Evolutionary conservation across 768 basidiomycete species (phyloP).

Genomic region (Pisolithus tinctorius): DNA sequence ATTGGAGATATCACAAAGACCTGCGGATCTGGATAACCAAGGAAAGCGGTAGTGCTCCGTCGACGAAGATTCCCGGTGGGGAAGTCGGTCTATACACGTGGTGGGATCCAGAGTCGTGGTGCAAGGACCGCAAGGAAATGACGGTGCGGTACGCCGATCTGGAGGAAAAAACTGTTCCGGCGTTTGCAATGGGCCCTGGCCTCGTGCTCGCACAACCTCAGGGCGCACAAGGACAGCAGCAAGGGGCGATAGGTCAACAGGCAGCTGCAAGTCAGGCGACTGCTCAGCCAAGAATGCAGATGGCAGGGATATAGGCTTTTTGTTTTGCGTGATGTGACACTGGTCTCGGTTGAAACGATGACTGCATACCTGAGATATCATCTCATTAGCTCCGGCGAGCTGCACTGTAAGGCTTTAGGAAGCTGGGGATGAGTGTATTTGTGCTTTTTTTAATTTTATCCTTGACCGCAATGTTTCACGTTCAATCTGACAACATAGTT

Average conservation of each 20-base stretch:
- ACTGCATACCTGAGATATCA: slow-evolving; percentile 3
- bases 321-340: slow-evolving; percentile 3
- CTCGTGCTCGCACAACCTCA: slow-evolving; percentile 34
- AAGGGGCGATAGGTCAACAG: slow-evolving; percentile 25
- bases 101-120: slow-evolving; percentile 81
- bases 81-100: slow-evolving; percentile 87
- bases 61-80: slow-evolving; percentile 70
- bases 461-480: slow-evolving; percentile 11
- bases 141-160: slow-evolving; percentile 67
- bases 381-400: slow-evolving; percentile 16
- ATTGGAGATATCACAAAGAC: slow-evolving; percentile 96
- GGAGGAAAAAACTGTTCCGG: slow-evolving; percentile 65
- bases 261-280: slow-evolving; percentile 18
- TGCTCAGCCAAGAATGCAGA: slow-evolving; percentile 27
- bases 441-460: slow-evolving; percentile 30
- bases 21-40: slow-evolving; percentile 80
- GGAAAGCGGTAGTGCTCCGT: slow-evolving; percentile 71
- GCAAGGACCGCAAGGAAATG: slow-evolving; percentile 73
- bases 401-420: slow-evolving; percentile 22
- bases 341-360: slow-evolving; percentile 1
- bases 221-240: slow-evolving; percentile 33
- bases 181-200: slow-evolving; percentile 49
- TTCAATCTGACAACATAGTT: slow-evolving; percentile 15
- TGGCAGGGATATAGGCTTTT: slow-evolving; percentile 27
- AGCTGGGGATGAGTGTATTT: slow-evolving; percentile 34